These are phyloP conservation scores for Aureobasidium leucospermi DNA, from an alignment of 2,329 filamentous ascomycete genomes.

Conservation along the genomic window DNA sequence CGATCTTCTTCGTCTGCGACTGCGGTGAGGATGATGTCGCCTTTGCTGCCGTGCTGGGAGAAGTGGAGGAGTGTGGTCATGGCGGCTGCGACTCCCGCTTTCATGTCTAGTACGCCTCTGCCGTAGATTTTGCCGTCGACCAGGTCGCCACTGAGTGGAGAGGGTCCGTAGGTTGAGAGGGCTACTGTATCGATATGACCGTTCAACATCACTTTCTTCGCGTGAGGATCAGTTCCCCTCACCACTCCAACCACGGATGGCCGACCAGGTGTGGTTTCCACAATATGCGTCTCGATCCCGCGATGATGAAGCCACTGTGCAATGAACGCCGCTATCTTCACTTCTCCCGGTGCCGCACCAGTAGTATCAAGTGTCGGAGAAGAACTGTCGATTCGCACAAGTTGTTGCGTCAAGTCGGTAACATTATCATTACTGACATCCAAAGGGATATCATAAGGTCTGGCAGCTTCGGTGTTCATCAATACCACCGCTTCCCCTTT, in stretches of 20 bases:
- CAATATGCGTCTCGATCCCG: not conserved
- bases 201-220: constrained; percentile 1
- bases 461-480: constrained; percentile 57
- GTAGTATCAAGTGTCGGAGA: not conserved
- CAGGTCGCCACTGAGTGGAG: not conserved
- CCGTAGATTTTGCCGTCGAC: not conserved
- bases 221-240: not conserved
- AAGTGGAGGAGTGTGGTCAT: not conserved
- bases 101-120: constrained; percentile 9
- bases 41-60: not conserved
- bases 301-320: constrained; percentile 4
- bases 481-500: constrained; percentile 54
- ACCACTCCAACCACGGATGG: not conserved
- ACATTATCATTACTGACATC: not conserved
- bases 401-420: not conserved
- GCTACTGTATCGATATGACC: not conserved
- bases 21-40: not conserved
- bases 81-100: not conserved
- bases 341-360: not conserved
- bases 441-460: constrained; percentile 41
- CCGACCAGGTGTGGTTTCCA: not conserved
- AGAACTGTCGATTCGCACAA: not conserved
- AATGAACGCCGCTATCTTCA: not conserved
- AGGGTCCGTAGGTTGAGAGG: not conserved
- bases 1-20: constrained; percentile 1